A percentile compares a stretch with the other conserved stretches of the same genome.
phyloP scores from a whole-genome alignment of 371 early-diverging fungal species.

The Mucor racemosus region DNA sequence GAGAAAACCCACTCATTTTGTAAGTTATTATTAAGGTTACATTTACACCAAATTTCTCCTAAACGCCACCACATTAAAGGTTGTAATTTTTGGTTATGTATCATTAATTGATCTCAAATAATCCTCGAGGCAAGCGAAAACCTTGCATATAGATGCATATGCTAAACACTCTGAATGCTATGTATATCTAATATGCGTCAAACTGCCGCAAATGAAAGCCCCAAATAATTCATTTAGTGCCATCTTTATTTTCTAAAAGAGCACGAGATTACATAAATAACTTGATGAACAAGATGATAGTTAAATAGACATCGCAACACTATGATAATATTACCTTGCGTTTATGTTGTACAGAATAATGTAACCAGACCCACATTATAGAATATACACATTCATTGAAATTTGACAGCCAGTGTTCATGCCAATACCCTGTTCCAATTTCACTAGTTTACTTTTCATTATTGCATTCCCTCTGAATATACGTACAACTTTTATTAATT shows the following conservation, averaged over 20 bases:
- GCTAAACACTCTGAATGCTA: no score
- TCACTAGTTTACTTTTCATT: no score
- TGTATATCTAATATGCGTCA: background rate
- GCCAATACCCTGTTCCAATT: background rate
- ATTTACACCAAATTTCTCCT: background rate
- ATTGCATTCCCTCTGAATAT: background rate
- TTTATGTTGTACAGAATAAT: background rate
- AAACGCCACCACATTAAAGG: no score
- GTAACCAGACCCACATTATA: background rate
- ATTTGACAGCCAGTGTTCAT: slow-evolving; percentile 7
- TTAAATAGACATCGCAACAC: background rate
- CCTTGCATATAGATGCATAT: no score
- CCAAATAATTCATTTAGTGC: no score
- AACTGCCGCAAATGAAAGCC: no score
- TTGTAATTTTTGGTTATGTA: no score
- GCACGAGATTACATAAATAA: no score
- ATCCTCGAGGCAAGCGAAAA: no score
- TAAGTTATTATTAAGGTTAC: background rate
- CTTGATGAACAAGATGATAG: background rate
- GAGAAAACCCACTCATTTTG: background rate
- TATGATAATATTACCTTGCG: background rate
- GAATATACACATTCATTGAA: background rate
- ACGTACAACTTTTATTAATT: background rate
- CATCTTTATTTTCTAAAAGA: no score
- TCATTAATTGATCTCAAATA: no score